Conservation (phyloP, 352 stramenopile species). For the Blastocystis hominis region DNA sequence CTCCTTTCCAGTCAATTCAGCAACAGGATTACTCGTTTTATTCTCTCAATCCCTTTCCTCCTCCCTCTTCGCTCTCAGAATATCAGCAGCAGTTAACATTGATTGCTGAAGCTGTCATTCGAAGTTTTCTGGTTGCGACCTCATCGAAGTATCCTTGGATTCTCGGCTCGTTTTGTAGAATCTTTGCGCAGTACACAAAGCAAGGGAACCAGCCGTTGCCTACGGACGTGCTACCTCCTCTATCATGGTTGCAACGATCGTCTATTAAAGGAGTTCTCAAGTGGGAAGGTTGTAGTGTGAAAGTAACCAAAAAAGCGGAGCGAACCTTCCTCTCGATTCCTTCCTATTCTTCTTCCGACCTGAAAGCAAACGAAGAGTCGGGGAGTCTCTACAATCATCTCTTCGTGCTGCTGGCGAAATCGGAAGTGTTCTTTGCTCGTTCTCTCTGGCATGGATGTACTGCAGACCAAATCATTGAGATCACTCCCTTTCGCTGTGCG, state of each 20-base stretch:
- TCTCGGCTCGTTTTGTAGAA: neutral
- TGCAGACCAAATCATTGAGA: neutral
- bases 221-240: neutral
- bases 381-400: constrained; percentile 1
- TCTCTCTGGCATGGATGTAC: constrained; percentile 41
- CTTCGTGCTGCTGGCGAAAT: neutral
- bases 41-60: neutral
- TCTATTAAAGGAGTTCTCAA: neutral
- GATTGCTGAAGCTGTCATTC: neutral
- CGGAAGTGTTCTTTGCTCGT: neutral
- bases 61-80: neutral
- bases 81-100: neutral
- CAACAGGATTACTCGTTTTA: neutral
- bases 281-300: neutral
- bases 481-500: neutral
- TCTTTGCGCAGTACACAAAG: neutral
- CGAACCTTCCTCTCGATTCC: neutral
- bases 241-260: neutral
- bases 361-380: neutral
- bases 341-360: neutral
- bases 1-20: neutral
- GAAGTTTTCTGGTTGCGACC: neutral
- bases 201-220: neutral
- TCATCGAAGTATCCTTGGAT: neutral
- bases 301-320: neutral